Evolutionary conservation across 2,329 filamentous ascomycete genomes (phyloP).

Genomic region (Xylariaceae sp.): DNA sequence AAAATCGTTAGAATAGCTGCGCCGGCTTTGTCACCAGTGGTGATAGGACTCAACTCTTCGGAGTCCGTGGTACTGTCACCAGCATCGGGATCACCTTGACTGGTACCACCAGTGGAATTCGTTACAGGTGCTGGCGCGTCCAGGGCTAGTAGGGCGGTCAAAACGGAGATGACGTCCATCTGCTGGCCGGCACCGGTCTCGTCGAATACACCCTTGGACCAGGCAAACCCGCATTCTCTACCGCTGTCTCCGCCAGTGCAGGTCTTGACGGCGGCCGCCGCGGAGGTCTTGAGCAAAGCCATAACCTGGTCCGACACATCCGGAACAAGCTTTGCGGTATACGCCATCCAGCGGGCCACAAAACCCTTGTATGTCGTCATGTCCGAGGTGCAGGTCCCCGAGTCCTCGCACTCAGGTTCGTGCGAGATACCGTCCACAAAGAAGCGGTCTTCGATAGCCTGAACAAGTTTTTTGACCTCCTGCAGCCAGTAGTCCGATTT

Average conservation of each 20-base stretch:
- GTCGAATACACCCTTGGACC: constrained; percentile 45
- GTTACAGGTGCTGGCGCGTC: constrained; percentile 34
- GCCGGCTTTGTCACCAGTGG: constrained; percentile 27
- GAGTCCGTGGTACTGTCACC: constrained; percentile 11
- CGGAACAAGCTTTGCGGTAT: constrained; percentile 38
- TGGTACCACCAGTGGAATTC: constrained; percentile 41
- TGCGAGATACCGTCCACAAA: constrained; percentile 47
- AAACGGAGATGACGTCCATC: constrained; percentile 47
- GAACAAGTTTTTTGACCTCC: constrained; percentile 47
- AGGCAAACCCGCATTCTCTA: constrained; percentile 47
- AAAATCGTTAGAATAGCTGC: constrained; percentile 27
- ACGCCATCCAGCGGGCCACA: constrained; percentile 49
- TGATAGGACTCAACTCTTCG: constrained; percentile 14
- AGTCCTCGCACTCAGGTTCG: constrained; percentile 52
- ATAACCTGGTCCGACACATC: constrained; percentile 35
- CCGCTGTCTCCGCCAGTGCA: constrained; percentile 36
- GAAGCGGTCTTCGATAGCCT: constrained; percentile 47
- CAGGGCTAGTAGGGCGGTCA: constrained; percentile 40
- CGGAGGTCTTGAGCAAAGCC: constrained; percentile 35
- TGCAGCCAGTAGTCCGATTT: constrained; percentile 40
- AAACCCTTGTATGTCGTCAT: constrained; percentile 59
- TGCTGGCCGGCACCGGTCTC: constrained; percentile 49
- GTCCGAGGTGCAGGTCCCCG: constrained; percentile 49
- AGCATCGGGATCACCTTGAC: constrained; percentile 26
- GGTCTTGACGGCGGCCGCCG: constrained; percentile 37